A percentile compares a stretch with the other conserved stretches of the same genome.
These are phyloP conservation scores for Adansonia madagascariensis DNA, from an alignment of 441 rosid genomes.

Conservation along the genomic window DNA sequence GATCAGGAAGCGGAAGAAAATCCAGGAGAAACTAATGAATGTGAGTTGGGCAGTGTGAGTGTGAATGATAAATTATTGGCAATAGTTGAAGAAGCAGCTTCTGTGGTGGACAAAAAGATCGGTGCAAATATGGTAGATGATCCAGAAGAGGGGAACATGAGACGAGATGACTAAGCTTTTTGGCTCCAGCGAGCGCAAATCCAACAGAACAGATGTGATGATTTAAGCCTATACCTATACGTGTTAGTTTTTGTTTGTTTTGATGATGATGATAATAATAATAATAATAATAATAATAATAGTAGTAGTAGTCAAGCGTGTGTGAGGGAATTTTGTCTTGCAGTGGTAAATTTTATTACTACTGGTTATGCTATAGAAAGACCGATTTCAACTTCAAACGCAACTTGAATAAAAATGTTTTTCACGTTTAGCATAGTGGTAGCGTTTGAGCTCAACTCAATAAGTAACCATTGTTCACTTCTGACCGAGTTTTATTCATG, in stretches of 20 bases:
- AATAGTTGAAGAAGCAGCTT: neutral
- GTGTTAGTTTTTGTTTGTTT: slow-evolving; percentile 8
- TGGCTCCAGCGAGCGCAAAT: neutral
- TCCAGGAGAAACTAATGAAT: slow-evolving; percentile 25
- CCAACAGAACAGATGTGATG: neutral
- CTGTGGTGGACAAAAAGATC: neutral
- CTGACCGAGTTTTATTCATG: neutral
- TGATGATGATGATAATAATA: no score
- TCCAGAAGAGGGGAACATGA: slow-evolving; percentile 19
- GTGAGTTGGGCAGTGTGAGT: slow-evolving; percentile 3
- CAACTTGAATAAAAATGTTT: no score
- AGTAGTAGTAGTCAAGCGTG: no score
- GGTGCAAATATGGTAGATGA: slow-evolving; percentile 9
- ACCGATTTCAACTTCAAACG: no score
- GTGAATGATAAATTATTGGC: neutral
- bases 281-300: no score
- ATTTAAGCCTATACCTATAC: neutral
- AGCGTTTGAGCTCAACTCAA: neutral
- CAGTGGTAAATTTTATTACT: neutral
- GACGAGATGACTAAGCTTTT: slow-evolving; percentile 25
- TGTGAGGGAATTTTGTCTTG: slow-evolving; percentile 10
- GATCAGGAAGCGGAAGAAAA: slow-evolving; percentile 60
- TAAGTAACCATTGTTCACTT: neutral
- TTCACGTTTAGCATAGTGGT: neutral
- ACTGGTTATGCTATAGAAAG: no score